These are phyloP conservation scores for Wickerhamiella allomyrinae DNA, from an alignment of 805 yeast species.

Conservation along the genomic window DNA sequence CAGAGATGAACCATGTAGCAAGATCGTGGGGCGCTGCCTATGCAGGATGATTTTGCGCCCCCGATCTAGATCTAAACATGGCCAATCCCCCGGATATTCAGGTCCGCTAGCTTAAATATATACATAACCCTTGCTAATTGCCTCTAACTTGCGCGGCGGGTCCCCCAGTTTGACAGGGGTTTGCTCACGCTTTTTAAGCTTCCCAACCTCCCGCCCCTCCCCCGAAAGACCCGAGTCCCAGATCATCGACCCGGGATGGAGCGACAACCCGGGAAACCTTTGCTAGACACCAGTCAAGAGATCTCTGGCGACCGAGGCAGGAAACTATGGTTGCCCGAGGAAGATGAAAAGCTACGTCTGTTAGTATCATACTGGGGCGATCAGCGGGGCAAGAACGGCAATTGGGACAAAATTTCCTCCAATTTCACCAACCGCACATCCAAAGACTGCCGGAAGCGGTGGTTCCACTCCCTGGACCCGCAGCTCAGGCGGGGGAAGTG, in stretches of 20 bases:
- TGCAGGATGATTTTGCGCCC: no score
- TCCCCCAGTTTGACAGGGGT: no score
- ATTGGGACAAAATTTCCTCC: conserved; percentile 28
- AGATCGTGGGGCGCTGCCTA: no score
- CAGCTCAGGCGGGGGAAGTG: conserved; percentile 69
- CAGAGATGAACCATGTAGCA: no score
- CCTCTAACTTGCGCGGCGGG: no score
- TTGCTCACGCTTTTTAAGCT: no score
- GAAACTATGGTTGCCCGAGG: conserved; percentile 50
- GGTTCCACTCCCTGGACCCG: conserved; percentile 81
- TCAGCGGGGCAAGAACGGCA: conserved; percentile 34
- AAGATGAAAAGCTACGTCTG: conserved; percentile 42
- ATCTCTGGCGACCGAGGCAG: neutral
- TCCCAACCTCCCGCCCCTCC: no score
- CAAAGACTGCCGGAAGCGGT: conserved; percentile 75
- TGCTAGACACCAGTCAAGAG: neutral
- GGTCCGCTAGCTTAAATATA: no score
- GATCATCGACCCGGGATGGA: neutral
- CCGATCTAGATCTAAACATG: no score
- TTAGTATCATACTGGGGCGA: conserved; percentile 28
- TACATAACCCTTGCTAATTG: no score
- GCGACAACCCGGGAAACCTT: neutral
- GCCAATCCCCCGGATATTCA: no score
- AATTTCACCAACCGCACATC: conserved; percentile 38
- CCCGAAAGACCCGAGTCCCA: no score